A percentile compares a stretch with the other conserved stretches of the same genome.
Evolutionary conservation across 2,329 filamentous ascomycete species (phyloP).

Genomic region (Aplosporella prunicola): DNA sequence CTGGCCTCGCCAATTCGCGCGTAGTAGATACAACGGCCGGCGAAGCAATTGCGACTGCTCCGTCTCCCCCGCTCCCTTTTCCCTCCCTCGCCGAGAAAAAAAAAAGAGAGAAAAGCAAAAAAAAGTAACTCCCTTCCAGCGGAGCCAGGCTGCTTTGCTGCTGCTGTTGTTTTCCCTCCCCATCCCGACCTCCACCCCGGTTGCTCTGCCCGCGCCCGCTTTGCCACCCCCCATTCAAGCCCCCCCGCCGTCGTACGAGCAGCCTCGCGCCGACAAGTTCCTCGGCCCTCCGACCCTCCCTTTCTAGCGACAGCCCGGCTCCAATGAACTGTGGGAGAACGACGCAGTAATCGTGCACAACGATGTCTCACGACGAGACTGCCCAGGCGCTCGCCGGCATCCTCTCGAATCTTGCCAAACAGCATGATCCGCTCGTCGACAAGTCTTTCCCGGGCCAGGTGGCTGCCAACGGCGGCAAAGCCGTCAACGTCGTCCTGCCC

Average conservation of each 20-base stretch:
- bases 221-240: conserved; percentile 4
- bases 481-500: conserved; percentile 58
- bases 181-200: background rate
- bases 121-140: background rate
- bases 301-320: conserved; percentile 2
- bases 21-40: conserved; percentile 6
- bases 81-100: too few relatives aligned
- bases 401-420: conserved; percentile 41
- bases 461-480: conserved; percentile 42
- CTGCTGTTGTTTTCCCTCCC: conserved; percentile 1
- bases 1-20: conserved; percentile 5
- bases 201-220: background rate
- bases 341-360: conserved; percentile 18
- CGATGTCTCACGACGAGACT: conserved; percentile 26
- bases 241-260: conserved; percentile 11
- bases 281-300: conserved; percentile 4
- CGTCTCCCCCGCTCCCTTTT: conserved; percentile 11
- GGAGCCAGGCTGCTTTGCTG: conserved; percentile 5
- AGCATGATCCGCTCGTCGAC: conserved; percentile 34
- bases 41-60: conserved; percentile 10
- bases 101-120: too few relatives aligned
- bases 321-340: conserved; percentile 12
- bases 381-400: conserved; percentile 30
- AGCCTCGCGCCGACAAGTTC: conserved; percentile 7
- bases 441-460: conserved; percentile 36